Conservation (phyloP, 768 basidiomycete species). For the Suillus occidentalis region DNA sequence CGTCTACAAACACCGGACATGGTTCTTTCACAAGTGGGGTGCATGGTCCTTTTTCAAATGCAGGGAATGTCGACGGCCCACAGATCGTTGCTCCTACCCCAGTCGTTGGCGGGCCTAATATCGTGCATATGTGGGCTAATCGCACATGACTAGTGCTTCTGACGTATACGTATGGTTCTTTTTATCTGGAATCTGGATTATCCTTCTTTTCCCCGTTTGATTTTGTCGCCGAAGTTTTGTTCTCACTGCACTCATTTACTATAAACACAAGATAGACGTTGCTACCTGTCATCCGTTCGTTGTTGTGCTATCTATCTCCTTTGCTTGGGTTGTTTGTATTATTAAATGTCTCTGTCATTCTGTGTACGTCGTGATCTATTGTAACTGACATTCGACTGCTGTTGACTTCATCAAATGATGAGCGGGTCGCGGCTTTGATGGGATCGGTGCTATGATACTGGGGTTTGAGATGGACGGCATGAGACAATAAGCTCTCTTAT, state of each 20-base stretch:
- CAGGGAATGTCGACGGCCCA: conserved; percentile 16
- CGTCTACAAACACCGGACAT: conserved; percentile 8
- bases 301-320: conserved; percentile 15
- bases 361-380: conserved; percentile 2
- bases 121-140: conserved; percentile 35
- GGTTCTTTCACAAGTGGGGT: conserved; percentile 17
- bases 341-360: conserved; percentile 20
- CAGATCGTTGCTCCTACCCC: conserved; percentile 35
- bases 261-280: background rate
- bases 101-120: conserved; percentile 34
- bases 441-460: background rate
- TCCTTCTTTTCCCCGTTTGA: background rate
- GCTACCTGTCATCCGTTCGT: conserved; percentile 6
- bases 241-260: background rate
- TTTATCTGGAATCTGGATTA: conserved; percentile 10
- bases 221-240: background rate
- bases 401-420: background rate
- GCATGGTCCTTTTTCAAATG: conserved; percentile 15
- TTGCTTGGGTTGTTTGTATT: conserved; percentile 21
- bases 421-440: background rate
- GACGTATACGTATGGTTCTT: background rate
- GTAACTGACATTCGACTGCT: background rate
- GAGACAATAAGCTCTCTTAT: background rate
- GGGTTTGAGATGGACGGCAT: background rate
- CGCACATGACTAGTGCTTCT: conserved; percentile 26